Percentiles rank a stretch among this genome's conserved stretches.
These are phyloP conservation scores for Colletotrichum abscissum DNA, from an alignment of 2,329 filamentous ascomycete species.

Conservation along the genomic window DNA sequence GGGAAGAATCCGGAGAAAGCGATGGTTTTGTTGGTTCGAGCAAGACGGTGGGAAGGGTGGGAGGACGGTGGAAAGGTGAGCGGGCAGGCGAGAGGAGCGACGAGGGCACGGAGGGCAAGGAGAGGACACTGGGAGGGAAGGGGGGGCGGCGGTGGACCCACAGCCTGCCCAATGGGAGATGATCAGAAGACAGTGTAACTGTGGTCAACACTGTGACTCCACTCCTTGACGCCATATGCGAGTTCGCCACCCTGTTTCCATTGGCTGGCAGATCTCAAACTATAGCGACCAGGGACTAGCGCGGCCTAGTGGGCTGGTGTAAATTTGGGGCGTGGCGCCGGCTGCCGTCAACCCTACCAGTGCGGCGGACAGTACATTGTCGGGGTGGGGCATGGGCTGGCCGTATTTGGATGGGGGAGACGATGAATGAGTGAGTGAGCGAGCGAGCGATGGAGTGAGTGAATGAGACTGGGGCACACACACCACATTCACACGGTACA, in stretches of 20 bases:
- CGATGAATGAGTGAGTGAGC: neutral
- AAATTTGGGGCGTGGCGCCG: constrained; percentile 37
- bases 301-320: constrained; percentile 22
- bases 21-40: constrained; percentile 37
- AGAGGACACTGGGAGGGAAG: constrained; percentile 18
- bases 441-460: neutral
- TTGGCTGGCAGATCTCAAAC: constrained; percentile 29
- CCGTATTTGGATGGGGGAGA: constrained; percentile 19
- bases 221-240: constrained; percentile 35
- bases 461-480: neutral
- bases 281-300: constrained; percentile 30
- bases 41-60: constrained; percentile 29
- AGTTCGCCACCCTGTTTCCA: constrained; percentile 34
- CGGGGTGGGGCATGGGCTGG: constrained; percentile 15
- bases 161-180: constrained; percentile 31
- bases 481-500: too few species aligned
- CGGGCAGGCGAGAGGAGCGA: constrained; percentile 30
- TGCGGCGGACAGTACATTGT: constrained; percentile 27
- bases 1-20: constrained; percentile 32
- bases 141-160: constrained; percentile 20
- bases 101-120: constrained; percentile 34
- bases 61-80: constrained; percentile 20
- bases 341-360: constrained; percentile 33
- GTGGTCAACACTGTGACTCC: constrained; percentile 17
- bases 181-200: constrained; percentile 24